Conservation (phyloP, 306 rosid genomes). For the Quercus parvula region DNA sequence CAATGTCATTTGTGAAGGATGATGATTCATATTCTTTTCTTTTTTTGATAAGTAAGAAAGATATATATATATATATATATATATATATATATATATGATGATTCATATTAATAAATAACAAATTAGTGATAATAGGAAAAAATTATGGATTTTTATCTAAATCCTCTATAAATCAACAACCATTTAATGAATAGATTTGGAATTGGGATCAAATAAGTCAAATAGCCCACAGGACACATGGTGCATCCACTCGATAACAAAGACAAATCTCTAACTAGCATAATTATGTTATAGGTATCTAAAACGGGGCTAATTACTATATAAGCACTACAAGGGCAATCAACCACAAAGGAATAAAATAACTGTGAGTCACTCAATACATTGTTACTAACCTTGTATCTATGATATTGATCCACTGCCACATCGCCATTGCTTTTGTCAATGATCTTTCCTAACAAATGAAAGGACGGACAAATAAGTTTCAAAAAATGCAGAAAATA, state of each 20-base stretch:
- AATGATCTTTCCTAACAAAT: conserved; percentile 55
- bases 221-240: not conserved
- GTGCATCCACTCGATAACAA: no score
- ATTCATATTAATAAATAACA: not conserved
- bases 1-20: not conserved
- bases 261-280: no score
- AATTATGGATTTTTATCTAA: not conserved
- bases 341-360: not conserved
- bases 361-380: not conserved
- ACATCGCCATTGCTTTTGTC: conserved; percentile 82
- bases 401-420: conserved; percentile 91
- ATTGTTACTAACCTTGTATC: conserved; percentile 61
- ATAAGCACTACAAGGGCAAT: not conserved
- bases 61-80: not conserved
- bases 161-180: not conserved
- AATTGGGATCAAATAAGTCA: not conserved
- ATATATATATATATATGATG: not conserved
- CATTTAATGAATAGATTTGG: not conserved
- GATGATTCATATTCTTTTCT: no score
- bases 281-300: no score
- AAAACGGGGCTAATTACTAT: not conserved
- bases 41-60: no score
- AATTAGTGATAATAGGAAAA: not conserved
- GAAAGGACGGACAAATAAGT: conserved; percentile 13
- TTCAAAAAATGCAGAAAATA: conserved; percentile 5